Evolutionary conservation across 148 eudicot species (phyloP).

Genomic region (Nyssa sinensis): DNA sequence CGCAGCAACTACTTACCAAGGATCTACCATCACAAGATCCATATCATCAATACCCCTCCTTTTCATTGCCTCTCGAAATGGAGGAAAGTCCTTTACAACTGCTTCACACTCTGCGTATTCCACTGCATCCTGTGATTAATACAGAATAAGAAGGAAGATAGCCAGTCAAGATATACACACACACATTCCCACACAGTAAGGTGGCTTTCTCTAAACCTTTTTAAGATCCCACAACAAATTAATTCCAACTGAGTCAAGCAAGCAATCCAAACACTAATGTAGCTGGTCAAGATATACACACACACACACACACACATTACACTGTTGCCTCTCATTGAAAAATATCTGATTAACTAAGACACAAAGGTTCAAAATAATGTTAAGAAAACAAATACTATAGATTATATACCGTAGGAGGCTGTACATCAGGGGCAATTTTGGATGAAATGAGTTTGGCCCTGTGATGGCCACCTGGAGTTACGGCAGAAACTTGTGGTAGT

Average conservation of each 20-base stretch:
- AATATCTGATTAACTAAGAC: neutral
- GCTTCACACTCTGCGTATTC: slow-evolving; percentile 99
- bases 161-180: no score
- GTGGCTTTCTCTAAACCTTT: no score
- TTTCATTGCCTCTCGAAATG: slow-evolving; percentile 90
- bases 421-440: slow-evolving; percentile 66
- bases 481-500: slow-evolving; percentile 73
- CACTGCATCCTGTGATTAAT: slow-evolving; percentile 72
- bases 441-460: slow-evolving; percentile 82
- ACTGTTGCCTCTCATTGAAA: neutral
- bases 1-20: slow-evolving; percentile 73
- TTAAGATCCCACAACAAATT: neutral
- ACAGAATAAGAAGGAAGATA: neutral
- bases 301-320: no score
- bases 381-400: neutral
- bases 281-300: no score
- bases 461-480: slow-evolving; percentile 84
- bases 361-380: neutral
- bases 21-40: slow-evolving; percentile 98
- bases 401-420: slow-evolving; percentile 79
- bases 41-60: slow-evolving; percentile 95
- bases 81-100: slow-evolving; percentile 83
- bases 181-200: no score
- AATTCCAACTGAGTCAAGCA: slow-evolving; percentile 1
- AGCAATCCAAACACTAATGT: neutral